Percentiles rank a stretch among this genome's conserved stretches.
Conservation (phyloP, 2,329 filamentous ascomycete species). For the Ilyonectria sp. region DNA sequence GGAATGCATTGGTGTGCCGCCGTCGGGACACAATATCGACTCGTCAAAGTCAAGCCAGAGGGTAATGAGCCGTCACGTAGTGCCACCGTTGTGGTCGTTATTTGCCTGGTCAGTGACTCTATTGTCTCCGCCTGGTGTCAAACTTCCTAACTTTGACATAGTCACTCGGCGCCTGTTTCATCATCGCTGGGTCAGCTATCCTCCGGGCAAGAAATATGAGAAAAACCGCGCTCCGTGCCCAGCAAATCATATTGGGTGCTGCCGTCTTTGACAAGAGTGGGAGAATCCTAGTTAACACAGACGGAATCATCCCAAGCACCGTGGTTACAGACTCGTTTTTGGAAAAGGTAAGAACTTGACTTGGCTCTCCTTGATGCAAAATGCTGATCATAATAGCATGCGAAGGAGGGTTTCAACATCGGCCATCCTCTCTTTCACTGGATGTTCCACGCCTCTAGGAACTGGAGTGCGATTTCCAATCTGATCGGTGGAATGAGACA, state of each 20-base stretch:
- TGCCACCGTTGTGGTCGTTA: constrained; percentile 81
- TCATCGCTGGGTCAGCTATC: constrained; percentile 70
- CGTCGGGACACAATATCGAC: constrained; percentile 77
- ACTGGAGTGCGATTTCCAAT: constrained; percentile 80
- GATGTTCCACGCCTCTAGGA: constrained; percentile 86
- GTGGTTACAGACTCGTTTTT: constrained; percentile 86
- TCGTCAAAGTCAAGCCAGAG: constrained; percentile 60
- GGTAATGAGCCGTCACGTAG: constrained; percentile 67
- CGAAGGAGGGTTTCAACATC: constrained; percentile 82
- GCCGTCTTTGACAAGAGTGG: constrained; percentile 79
- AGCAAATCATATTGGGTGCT: constrained; percentile 72
- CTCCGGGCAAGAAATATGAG: constrained; percentile 68
- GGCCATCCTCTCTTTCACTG: constrained; percentile 88
- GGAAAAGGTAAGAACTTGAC: constrained; percentile 65
- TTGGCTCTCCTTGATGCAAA: not conserved
- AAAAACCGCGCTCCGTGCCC: constrained; percentile 71
- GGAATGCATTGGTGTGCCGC: constrained; percentile 92
- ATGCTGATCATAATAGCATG: constrained; percentile 48
- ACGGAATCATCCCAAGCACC: constrained; percentile 78
- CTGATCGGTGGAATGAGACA: constrained; percentile 80
- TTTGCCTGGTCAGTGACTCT: constrained; percentile 71
- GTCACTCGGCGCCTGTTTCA: constrained; percentile 74
- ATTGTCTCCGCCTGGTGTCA: too few species aligned
- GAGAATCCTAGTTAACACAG: constrained; percentile 77
- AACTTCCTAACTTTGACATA: constrained; percentile 48